Evolutionary conservation across 75 land plant genomes (phyloP).

Genomic region (Larix kaempferi): DNA sequence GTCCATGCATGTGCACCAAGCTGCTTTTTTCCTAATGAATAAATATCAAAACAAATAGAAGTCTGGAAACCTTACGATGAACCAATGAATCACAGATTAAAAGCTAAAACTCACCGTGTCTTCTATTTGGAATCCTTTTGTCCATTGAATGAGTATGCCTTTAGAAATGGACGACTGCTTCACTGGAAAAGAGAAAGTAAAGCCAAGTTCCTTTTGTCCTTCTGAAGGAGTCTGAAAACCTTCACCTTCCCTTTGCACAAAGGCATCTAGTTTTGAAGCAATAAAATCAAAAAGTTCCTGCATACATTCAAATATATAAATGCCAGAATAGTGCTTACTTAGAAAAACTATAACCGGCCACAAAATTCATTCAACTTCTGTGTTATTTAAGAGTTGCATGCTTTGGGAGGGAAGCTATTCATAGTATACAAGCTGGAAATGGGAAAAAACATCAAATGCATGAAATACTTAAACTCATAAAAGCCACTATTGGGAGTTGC

Average conservation of each 20-base stretch:
- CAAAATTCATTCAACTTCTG: too few species aligned
- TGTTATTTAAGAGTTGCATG: too few species aligned
- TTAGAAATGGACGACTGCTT: constrained; percentile 67
- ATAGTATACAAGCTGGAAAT: too few species aligned
- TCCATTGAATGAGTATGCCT: constrained; percentile 71
- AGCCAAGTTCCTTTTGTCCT: constrained; percentile 54
- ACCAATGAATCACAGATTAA: neutral
- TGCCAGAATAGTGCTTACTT: too few species aligned
- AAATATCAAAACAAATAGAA: neutral
- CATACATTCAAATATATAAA: neutral
- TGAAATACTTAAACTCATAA: neutral
- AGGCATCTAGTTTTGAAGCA: constrained; percentile 37
- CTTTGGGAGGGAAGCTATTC: too few species aligned
- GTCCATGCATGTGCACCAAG: too few species aligned
- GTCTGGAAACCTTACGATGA: neutral
- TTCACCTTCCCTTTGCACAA: constrained; percentile 43
- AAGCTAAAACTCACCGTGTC: constrained; percentile 56
- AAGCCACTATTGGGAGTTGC: neutral
- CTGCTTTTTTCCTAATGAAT: too few species aligned
- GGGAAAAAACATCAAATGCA: too few species aligned
- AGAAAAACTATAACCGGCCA: too few species aligned
- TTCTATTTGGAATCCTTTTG: constrained; percentile 67
- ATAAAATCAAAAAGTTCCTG: constrained; percentile 78
- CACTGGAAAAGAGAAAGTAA: constrained; percentile 78
- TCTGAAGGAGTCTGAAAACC: constrained; percentile 11